These are phyloP conservation scores for Trichoderma koningiopsis DNA, from an alignment of 2,329 filamentous ascomycete genomes.

Conservation along the genomic window DNA sequence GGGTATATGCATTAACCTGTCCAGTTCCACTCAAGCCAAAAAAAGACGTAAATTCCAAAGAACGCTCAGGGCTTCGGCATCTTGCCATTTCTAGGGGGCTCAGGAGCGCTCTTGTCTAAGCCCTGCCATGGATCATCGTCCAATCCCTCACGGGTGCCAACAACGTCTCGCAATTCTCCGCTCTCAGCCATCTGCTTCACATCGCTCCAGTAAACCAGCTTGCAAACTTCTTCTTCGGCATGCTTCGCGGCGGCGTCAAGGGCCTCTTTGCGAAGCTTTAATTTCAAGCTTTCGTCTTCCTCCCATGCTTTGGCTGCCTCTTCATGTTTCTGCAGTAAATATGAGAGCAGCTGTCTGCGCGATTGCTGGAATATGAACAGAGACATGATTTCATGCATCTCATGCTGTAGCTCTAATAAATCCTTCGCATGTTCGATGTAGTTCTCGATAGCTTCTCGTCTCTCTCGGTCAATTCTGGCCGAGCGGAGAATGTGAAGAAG, in stretches of 20 bases:
- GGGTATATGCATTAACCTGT: conserved; percentile 9
- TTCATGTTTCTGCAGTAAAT: conserved; percentile 62
- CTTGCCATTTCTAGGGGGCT: conserved; percentile 39
- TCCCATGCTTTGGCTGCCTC: conserved; percentile 45
- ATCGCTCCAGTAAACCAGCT: conserved; percentile 86
- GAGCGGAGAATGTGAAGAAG: conserved; percentile 69
- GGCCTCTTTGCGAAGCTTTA: conserved; percentile 59
- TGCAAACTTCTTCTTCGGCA: conserved; percentile 78
- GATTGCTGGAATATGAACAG: conserved; percentile 89
- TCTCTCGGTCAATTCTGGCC: conserved; percentile 85
- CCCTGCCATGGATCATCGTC: conserved; percentile 50
- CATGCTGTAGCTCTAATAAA: conserved; percentile 70
- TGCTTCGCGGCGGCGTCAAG: conserved; percentile 74
- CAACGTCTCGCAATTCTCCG: conserved; percentile 50
- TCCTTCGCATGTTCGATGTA: conserved; percentile 83
- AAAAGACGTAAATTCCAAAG: not conserved
- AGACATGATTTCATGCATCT: conserved; percentile 84
- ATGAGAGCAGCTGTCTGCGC: conserved; percentile 71
- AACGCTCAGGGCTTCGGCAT: conserved; percentile 22
- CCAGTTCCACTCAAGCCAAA: not conserved
- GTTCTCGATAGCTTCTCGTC: conserved; percentile 77
- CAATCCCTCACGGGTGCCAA: conserved; percentile 39
- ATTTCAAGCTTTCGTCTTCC: conserved; percentile 40
- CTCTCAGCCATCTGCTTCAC: conserved; percentile 67
- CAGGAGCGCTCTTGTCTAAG: conserved; percentile 56